Evolutionary conservation across 306 rosid species (phyloP).

Genomic region (Cyamopsis tetragonoloba): DNA sequence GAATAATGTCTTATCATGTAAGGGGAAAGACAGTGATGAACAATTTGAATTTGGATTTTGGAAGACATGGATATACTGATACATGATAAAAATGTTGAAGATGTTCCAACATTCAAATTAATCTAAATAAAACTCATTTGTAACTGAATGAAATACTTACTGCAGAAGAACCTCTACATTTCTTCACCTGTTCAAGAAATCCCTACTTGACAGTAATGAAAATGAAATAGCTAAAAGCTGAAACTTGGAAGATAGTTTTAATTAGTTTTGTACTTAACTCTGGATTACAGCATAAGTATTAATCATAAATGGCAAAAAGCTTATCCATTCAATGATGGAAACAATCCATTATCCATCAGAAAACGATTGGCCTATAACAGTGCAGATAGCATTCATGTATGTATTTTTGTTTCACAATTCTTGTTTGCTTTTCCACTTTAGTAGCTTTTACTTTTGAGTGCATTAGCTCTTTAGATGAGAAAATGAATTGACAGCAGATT

Average conservation of each 20-base stretch:
- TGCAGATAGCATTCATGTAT: background rate
- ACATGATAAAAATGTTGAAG: too few relatives aligned
- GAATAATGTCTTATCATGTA: background rate
- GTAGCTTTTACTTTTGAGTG: slow-evolving; percentile 11
- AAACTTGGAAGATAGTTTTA: background rate
- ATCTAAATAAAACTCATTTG: background rate
- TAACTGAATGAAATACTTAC: background rate
- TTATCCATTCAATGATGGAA: background rate
- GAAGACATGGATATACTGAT: too few relatives aligned
- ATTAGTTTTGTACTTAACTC: background rate
- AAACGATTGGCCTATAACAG: background rate
- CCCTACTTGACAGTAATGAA: background rate
- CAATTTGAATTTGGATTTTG: too few relatives aligned
- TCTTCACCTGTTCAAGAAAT: background rate
- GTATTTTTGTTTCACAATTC: background rate
- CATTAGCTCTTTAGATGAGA: background rate
- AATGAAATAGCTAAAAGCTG: background rate
- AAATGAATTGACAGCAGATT: background rate
- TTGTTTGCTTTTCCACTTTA: background rate
- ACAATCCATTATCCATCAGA: background rate
- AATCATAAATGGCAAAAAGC: background rate
- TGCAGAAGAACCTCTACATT: background rate
- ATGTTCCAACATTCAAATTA: background rate
- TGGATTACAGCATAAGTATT: background rate
- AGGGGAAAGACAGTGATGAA: too few relatives aligned